phyloP scores from a whole-genome alignment of 345 rosid species.

The Euclidium syriacum region DNA sequence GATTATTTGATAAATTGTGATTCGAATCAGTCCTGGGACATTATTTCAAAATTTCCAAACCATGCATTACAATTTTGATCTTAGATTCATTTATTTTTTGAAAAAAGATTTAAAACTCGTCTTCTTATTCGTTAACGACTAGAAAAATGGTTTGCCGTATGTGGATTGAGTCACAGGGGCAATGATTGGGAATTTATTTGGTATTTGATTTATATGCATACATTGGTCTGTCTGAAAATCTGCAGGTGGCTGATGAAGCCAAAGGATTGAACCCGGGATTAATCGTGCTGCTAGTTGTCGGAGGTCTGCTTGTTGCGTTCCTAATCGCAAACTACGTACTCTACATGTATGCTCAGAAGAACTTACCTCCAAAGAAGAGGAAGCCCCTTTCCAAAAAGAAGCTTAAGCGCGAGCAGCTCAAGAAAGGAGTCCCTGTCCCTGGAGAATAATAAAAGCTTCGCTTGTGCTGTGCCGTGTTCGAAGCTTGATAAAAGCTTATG shows the following conservation, averaged over 20 bases:
- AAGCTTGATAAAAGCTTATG: background rate
- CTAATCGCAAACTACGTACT: constrained; percentile 50
- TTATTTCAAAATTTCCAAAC: no score
- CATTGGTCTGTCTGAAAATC: background rate
- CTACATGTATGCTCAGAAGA: constrained; percentile 60
- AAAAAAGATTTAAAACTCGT: no score
- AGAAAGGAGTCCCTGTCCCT: constrained; percentile 79
- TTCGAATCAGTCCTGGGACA: no score
- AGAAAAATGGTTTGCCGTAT: no score
- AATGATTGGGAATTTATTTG: background rate
- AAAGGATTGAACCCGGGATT: constrained; percentile 64
- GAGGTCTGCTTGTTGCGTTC: constrained; percentile 44
- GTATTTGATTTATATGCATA: background rate
- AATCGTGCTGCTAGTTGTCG: constrained; percentile 62
- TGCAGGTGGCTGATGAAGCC: constrained; percentile 33
- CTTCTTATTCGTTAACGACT: no score
- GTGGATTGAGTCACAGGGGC: background rate
- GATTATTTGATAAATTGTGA: no score
- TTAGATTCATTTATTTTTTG: no score
- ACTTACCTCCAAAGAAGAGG: constrained; percentile 60
- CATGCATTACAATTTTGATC: no score
- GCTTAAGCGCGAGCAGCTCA: constrained; percentile 64
- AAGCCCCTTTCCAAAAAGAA: constrained; percentile 76
- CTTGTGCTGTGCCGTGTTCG: background rate
- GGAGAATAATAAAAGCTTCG: constrained; percentile 50